Evolutionary conservation across 148 eudicot genomes (phyloP), one percentile per base, ranked within the genome.

Genomic region (Rhododendron ferrugineum): DNA sequence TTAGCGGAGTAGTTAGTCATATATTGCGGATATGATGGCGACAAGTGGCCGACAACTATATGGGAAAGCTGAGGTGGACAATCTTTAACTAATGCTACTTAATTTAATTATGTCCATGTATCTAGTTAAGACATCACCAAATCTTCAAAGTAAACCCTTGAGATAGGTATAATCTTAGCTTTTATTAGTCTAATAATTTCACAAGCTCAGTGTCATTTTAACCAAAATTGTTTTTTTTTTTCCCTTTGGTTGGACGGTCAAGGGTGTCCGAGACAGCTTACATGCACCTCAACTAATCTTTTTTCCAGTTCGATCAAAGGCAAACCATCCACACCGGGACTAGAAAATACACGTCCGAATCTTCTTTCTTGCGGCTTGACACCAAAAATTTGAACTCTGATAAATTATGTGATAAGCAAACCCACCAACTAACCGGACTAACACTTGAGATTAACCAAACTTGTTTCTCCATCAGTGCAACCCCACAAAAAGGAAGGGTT

Each of bases 151-250:
- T 80, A 52, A 80, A 80, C 66, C 82, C 68, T 30, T 50, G 68
- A 80, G 82, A 80, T 80, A 30, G 82, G 66, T 54, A 80, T 80
- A 80, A 80, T 80, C 82, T 80, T 80, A 20, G 66, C 68, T 80
- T 80, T 80, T 7, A 52, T 80, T 80, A 80, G 28, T 30, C n/a
- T 52, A 50, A 80, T 50, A 15, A 54, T 46, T 46, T n/a, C 37
- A 30, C 26, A 50, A 80, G 32, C 44, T 79, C 37, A 28, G 42
- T 49, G 60, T 28, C 60, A n/a, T 78, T n/a, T 37, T 47, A 44
- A 13, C 37, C 62, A 15, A 50, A 28, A 42, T 80, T 30, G 44
- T 58, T 20, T 58, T 58, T 18, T 58, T 18, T 20, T 6, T 23
- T 54, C 4, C 20, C n/a, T 3, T 14, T 52, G 60, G 60, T 54